phyloP scores from a whole-genome alignment of 2,329 filamentous ascomycete genomes.

The Ambrosiella cleistominuta region DNA sequence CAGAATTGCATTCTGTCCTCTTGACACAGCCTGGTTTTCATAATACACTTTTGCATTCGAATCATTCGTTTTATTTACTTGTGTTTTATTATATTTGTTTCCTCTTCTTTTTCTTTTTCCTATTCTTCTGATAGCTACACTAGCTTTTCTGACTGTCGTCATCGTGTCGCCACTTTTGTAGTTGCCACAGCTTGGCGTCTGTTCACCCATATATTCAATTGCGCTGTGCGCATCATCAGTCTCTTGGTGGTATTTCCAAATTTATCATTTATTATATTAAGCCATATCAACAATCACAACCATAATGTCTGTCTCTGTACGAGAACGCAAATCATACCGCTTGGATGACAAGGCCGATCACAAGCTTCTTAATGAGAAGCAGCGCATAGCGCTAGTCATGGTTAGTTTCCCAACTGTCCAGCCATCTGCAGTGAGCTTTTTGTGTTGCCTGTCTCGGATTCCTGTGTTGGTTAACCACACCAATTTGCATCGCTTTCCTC shows the following conservation, averaged over 20 bases:
- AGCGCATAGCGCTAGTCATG: constrained; percentile 16
- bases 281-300: not conserved
- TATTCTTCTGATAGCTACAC: not conserved
- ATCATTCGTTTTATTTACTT: not conserved
- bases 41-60: too few relatives aligned
- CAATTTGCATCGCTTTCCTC: not conserved
- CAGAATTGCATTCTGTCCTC: not conserved
- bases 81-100: not conserved
- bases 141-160: not conserved
- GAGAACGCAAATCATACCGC: constrained; percentile 24
- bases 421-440: not conserved
- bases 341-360: constrained; percentile 23
- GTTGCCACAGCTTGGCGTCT: not conserved
- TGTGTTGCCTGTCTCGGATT: not conserved
- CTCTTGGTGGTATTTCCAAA: not conserved
- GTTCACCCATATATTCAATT: not conserved
- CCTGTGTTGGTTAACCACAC: not conserved
- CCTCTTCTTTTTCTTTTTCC: not conserved
- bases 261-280: not conserved
- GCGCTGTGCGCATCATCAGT: not conserved
- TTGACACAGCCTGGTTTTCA: not conserved
- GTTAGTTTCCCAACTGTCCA: constrained; percentile 1
- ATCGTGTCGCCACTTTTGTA: not conserved
- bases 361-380: constrained; percentile 20
- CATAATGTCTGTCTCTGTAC: constrained; percentile 18